Evolutionary conservation across 2,329 filamentous ascomycete genomes (phyloP).

Genomic region (Talaromyces pinophilus): DNA sequence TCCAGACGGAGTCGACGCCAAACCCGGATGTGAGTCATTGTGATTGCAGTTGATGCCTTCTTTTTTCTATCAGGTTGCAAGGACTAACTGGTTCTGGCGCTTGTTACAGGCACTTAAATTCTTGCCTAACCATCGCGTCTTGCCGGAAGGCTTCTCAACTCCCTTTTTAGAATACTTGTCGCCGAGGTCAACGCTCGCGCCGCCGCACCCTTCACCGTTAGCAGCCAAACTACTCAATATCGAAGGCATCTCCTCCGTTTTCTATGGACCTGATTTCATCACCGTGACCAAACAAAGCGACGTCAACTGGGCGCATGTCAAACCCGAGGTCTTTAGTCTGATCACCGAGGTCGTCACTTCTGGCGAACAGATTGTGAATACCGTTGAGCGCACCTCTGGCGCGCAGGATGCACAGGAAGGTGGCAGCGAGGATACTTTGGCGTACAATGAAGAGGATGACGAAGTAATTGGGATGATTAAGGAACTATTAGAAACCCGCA

Average conservation of each 20-base stretch:
- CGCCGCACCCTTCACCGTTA: slow-evolving; percentile 86
- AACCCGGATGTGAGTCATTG: slow-evolving; percentile 72
- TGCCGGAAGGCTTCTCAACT: slow-evolving; percentile 71
- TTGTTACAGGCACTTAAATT: slow-evolving; percentile 75
- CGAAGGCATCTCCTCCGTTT: slow-evolving; percentile 91
- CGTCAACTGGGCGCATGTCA: slow-evolving; percentile 90
- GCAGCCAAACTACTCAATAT: slow-evolving; percentile 89
- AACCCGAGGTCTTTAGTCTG: slow-evolving; percentile 90
- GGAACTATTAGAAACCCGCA: slow-evolving; percentile 91
- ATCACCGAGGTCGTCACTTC: slow-evolving; percentile 90
- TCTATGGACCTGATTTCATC: slow-evolving; percentile 94
- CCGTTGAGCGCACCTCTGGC: slow-evolving; percentile 59
- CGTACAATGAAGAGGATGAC: slow-evolving; percentile 85
- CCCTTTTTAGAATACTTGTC: slow-evolving; percentile 90
- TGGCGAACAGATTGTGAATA: slow-evolving; percentile 77
- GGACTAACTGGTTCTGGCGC: neutral
- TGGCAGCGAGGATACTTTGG: slow-evolving; percentile 66
- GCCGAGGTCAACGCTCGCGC: slow-evolving; percentile 82
- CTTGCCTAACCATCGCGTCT: slow-evolving; percentile 81
- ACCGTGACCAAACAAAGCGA: slow-evolving; percentile 89
- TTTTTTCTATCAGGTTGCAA: neutral
- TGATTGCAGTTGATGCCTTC: neutral
- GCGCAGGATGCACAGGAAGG: slow-evolving; percentile 51
- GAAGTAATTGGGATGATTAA: slow-evolving; percentile 99
- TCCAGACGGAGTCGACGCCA: slow-evolving; percentile 92